These are phyloP conservation scores for Geotrichum carabidarum DNA, from an alignment of 1,139 yeast species.

Conservation along the genomic window DNA sequence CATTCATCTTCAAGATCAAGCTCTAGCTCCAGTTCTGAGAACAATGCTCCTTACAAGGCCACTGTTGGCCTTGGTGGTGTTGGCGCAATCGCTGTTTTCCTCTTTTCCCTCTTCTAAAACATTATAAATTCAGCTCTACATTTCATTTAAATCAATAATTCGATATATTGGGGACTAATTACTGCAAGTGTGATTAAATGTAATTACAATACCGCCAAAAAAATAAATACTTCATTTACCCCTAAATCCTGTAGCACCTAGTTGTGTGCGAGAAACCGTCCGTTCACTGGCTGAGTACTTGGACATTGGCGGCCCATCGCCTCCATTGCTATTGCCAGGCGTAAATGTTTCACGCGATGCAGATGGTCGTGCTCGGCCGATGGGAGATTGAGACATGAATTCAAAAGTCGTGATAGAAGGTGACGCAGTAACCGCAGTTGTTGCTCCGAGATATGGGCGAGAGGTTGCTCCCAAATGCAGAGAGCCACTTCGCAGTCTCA, in stretches of 20 bases:
- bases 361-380: slow-evolving; percentile 18
- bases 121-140: background rate
- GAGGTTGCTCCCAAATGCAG: background rate
- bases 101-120: slow-evolving; percentile 11
- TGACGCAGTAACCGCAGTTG: background rate
- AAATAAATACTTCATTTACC: background rate
- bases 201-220: background rate
- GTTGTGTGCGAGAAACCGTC: background rate
- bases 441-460: background rate
- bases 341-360: slow-evolving; percentile 8
- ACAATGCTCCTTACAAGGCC: slow-evolving; percentile 9
- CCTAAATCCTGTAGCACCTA: background rate
- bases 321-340: background rate
- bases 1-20: background rate
- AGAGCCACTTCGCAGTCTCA: slow-evolving; percentile 15
- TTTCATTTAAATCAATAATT: background rate
- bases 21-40: background rate
- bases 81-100: slow-evolving; percentile 13
- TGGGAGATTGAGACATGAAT: slow-evolving; percentile 9
- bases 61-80: slow-evolving; percentile 13
- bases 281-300: background rate
- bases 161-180: background rate
- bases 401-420: background rate
- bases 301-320: background rate
- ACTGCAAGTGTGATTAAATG: background rate